Conservation (phyloP, 2,329 filamentous ascomycete genomes). For the Cladosporium sp. region DNA sequence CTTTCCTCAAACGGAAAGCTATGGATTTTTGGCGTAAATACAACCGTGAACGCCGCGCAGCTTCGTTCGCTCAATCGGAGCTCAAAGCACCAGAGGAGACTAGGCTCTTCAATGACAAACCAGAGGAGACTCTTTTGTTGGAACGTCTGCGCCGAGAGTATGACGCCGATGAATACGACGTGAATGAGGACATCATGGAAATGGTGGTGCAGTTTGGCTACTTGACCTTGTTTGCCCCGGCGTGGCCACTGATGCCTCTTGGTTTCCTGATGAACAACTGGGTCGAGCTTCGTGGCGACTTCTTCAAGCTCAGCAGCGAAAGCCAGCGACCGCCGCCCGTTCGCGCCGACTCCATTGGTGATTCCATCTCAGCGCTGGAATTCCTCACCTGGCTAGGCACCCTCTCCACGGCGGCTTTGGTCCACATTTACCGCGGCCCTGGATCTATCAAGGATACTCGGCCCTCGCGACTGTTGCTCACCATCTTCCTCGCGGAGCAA, state of each 20-base stretch:
- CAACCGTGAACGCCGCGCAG: constrained; percentile 80
- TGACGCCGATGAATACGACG: constrained; percentile 80
- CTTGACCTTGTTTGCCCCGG: constrained; percentile 81
- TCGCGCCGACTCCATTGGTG: constrained; percentile 88
- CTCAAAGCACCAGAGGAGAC: constrained; percentile 51
- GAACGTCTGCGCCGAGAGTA: constrained; percentile 76
- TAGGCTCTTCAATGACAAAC: constrained; percentile 53
- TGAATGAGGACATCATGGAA: constrained; percentile 86
- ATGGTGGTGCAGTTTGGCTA: constrained; percentile 85
- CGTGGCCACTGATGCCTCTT: constrained; percentile 88
- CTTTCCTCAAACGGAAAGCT: constrained; percentile 73
- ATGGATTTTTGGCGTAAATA: constrained; percentile 50
- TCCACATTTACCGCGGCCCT: constrained; percentile 75
- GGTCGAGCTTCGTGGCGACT: constrained; percentile 88
- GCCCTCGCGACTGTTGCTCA: constrained; percentile 70
- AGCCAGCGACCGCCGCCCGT: constrained; percentile 85
- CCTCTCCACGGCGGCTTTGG: constrained; percentile 77
- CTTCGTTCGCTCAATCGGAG: constrained; percentile 59
- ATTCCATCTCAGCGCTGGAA: constrained; percentile 78
- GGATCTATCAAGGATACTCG: constrained; percentile 58
- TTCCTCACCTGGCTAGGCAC: constrained; percentile 94
- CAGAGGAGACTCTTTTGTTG: constrained; percentile 76
- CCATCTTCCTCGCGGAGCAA: constrained; percentile 83
- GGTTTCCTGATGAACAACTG: constrained; percentile 94
- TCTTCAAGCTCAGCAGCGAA: constrained; percentile 86